Conservation (phyloP, 768 basidiomycete species). For the Macrolepiota fuliginosa region DNA sequence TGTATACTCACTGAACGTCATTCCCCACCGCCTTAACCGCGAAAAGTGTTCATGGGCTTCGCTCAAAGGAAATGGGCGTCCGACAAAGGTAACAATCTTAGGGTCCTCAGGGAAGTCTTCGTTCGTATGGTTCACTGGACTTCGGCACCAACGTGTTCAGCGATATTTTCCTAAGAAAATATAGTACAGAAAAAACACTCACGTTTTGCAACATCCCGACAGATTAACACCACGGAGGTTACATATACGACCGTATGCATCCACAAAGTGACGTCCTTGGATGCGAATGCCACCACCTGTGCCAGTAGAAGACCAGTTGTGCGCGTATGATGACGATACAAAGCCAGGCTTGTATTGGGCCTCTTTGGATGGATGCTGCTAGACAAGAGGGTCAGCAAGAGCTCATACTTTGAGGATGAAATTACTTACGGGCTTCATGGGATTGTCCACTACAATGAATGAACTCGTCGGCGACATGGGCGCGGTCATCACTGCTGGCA, state of each 20-base stretch:
- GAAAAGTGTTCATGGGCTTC: conserved; percentile 86
- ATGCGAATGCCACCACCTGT: conserved; percentile 56
- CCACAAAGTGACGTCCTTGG: conserved; percentile 80
- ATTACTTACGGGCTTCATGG: neutral
- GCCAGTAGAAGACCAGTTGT: conserved; percentile 64
- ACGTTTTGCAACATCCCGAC: conserved; percentile 83
- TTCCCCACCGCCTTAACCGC: conserved; percentile 80
- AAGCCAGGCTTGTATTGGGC: conserved; percentile 46
- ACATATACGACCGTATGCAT: conserved; percentile 77
- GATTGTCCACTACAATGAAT: conserved; percentile 7
- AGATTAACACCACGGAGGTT: conserved; percentile 84
- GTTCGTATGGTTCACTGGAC: conserved; percentile 68
- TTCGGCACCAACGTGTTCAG: conserved; percentile 25
- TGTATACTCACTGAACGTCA: conserved; percentile 71
- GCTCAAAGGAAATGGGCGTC: conserved; percentile 85
- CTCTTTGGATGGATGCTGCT: conserved; percentile 45
- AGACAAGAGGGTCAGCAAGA: neutral
- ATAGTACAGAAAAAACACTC: conserved; percentile 24
- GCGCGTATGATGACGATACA: conserved; percentile 50
- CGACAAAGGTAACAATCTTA: conserved; percentile 76
- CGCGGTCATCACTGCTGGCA: neutral
- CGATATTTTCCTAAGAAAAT: neutral
- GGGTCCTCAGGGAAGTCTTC: conserved; percentile 65
- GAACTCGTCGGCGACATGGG: conserved; percentile 1
- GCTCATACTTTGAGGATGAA: neutral